Evolutionary conservation across 83 land plant species (phyloP).

Genomic region (Diphasiastrum complanatum): DNA sequence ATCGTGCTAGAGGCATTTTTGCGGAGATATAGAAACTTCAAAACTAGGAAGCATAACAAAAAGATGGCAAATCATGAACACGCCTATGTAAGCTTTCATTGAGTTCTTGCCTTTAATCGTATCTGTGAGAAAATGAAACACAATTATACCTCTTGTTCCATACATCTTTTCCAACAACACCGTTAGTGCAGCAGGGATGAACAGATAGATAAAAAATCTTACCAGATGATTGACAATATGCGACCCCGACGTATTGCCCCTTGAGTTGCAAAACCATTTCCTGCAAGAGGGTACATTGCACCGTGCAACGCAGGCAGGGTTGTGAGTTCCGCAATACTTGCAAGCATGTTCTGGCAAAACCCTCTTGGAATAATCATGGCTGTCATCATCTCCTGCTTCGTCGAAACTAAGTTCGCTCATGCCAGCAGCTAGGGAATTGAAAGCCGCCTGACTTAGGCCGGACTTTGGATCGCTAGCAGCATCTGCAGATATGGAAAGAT

Average conservation of each 20-base stretch:
- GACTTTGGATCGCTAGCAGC: background rate
- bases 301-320: conserved; percentile 93
- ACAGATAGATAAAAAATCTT: conserved; percentile 1
- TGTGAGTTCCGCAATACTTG: conserved; percentile 83
- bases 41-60: too few species aligned
- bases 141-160: too few species aligned
- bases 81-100: too few species aligned
- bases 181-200: background rate
- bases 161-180: background rate
- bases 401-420: conserved; percentile 76
- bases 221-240: conserved; percentile 99
- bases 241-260: conserved; percentile 96
- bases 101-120: too few species aligned
- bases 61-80: too few species aligned
- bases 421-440: conserved; percentile 46
- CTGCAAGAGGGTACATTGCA: conserved; percentile 92
- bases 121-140: too few species aligned
- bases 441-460: conserved; percentile 9
- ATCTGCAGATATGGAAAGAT: conserved; percentile 11
- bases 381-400: conserved; percentile 69
- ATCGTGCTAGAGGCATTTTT: too few species aligned
- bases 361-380: conserved; percentile 68
- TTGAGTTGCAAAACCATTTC: conserved; percentile 97
- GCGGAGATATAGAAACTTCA: too few species aligned
- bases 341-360: conserved; percentile 88